Base-by-base conservation (phyloP, 345 rosid species). In the Acer yangbiense region DNA sequence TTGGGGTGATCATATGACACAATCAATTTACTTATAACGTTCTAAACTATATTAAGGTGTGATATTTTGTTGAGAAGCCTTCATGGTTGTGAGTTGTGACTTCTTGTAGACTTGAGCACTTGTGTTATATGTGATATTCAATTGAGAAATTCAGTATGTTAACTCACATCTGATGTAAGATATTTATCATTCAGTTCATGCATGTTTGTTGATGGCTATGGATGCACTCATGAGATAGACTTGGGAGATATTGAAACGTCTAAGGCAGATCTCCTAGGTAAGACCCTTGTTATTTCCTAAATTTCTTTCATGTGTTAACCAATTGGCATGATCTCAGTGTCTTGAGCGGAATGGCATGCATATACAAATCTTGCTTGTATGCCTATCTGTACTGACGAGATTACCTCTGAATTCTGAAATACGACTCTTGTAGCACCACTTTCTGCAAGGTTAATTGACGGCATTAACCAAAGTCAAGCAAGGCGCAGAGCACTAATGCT, bases 401-500 rank as follows among this genome's bases (percentile, higher is more conserved):
- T 76, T 55, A 54, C 77, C 54, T 64, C 43, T 71, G 63, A 62
- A 57, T 54, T 64, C 35, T 71, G 63, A 62, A 57, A 43, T 70
- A 65, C 78, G 27, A 65, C 52, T 43, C 66, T n/a, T 75, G 75
- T 82, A 95, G 95, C 98, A 63, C 87, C 88, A 57, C 81, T 86
- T 85, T 84, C 92, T 71, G 87, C 93, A 27, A 91, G 81, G 81
- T 85, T 95, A 44, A 89, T 94, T 52, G 98, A 95, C 82, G 98
- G 99, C 72, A 88, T 93, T 64, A 94, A 95, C 82, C 92, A 82
- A 85, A 87, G 92, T 44, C 90, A 91, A 85, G 83, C 89, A 20
- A 92, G 99, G 85, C 90, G 97, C 78, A 88, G 89, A 70, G 95
- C 92, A 46, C 85, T 95, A 60, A 80, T 87, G 72, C 97, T 95